Percentiles rank a stretch among this genome's conserved stretches.
phyloP scores from a whole-genome alignment of 164 flowering plant genomes.

The Hamamelis virginiana region DNA sequence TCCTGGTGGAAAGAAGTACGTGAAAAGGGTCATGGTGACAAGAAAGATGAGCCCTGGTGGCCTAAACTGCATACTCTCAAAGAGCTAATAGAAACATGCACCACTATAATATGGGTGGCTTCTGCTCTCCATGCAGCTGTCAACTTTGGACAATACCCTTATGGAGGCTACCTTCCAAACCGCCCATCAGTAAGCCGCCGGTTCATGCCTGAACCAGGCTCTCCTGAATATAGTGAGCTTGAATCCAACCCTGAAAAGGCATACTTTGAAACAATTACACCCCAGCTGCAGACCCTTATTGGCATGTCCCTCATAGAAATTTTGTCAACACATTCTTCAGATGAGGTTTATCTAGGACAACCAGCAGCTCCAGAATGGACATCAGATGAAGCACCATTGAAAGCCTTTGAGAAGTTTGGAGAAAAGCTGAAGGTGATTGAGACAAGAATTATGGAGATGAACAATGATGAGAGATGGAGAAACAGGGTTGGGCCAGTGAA shows the following conservation, averaged over 20 bases:
- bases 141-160: constrained; percentile 37
- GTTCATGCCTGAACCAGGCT: constrained; percentile 30
- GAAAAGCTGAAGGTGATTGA: constrained; percentile 25
- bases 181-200: constrained; percentile 31
- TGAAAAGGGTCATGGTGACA: constrained; percentile 22
- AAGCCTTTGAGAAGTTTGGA: constrained; percentile 28
- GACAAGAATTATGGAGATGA: constrained; percentile 16
- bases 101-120: constrained; percentile 37
- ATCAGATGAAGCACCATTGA: constrained; percentile 8
- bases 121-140: constrained; percentile 41
- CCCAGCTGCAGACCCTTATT: constrained; percentile 26
- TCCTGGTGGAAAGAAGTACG: constrained; percentile 22
- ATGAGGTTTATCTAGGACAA: constrained; percentile 30
- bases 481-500: constrained; percentile 34
- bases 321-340: constrained; percentile 19
- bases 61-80: constrained; percentile 12
- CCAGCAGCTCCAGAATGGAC: constrained; percentile 22
- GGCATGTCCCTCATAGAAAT: constrained; percentile 23
- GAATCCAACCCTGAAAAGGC: constrained; percentile 24
- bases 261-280: constrained; percentile 25
- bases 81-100: constrained; percentile 23
- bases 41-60: constrained; percentile 28
- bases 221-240: constrained; percentile 28
- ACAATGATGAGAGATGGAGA: constrained; percentile 21
- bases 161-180: constrained; percentile 30